A percentile compares a stretch with the other conserved stretches of the same genome.
phyloP scores from a whole-genome alignment of 164 flowering plant species.

The Piper longum region DNA sequence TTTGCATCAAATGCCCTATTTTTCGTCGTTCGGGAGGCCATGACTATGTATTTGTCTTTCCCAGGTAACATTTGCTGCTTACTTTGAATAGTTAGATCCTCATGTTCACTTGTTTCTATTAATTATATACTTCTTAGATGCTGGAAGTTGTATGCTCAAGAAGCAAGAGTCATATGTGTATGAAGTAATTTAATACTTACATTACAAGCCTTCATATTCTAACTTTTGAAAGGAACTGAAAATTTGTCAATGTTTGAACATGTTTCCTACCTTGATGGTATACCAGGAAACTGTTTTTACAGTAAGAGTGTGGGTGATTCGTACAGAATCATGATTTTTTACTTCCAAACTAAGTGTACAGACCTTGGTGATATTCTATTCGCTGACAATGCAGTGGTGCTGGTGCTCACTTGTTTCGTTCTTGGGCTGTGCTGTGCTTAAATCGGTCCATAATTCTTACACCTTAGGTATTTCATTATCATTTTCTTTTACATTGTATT shows the following conservation, averaged over 20 bases:
- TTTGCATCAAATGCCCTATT: slow-evolving; percentile 88
- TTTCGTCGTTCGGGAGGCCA: slow-evolving; percentile 87
- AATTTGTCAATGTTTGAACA: no score
- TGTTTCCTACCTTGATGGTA: no score
- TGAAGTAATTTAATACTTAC: no score
- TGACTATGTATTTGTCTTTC: slow-evolving; percentile 84
- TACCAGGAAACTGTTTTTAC: no score
- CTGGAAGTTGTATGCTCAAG: no score
- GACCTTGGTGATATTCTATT: not conserved
- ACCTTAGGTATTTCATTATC: slow-evolving; percentile 54
- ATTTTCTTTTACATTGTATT: no score
- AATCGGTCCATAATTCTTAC: slow-evolving; percentile 89
- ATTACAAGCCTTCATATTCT: no score
- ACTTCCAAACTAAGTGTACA: not conserved
- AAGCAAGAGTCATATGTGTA: no score
- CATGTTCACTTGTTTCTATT: no score
- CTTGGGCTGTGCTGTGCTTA: slow-evolving; percentile 77
- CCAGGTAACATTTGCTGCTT: slow-evolving; percentile 40
- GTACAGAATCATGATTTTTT: no score
- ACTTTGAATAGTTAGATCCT: not conserved
- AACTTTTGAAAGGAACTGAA: no score
- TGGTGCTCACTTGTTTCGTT: slow-evolving; percentile 89
- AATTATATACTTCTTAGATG: no score
- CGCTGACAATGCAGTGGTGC: slow-evolving; percentile 50
- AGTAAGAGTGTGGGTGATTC: not conserved